These are phyloP conservation scores for Gnomoniopsis sp. DNA, from an alignment of 2,329 filamentous ascomycete species.

Conservation along the genomic window DNA sequence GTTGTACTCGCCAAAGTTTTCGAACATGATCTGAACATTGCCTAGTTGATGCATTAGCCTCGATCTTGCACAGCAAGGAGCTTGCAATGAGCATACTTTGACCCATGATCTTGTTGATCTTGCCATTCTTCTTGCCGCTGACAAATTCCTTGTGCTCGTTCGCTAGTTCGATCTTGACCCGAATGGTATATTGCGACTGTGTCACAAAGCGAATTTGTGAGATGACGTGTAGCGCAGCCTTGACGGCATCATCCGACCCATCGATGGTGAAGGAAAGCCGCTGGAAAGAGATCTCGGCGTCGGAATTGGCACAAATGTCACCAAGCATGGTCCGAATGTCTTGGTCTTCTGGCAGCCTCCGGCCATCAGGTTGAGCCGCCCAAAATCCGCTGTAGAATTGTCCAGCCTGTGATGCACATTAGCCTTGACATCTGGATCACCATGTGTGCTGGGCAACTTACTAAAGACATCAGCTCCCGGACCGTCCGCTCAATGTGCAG, in stretches of 20 bases:
- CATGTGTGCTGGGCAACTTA: slow-evolving; percentile 43
- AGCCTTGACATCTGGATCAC: slow-evolving; percentile 17
- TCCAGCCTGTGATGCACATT: slow-evolving; percentile 60
- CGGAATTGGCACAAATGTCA: slow-evolving; percentile 94
- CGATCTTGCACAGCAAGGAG: background rate
- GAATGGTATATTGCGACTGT: slow-evolving; percentile 84
- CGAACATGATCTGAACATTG: slow-evolving; percentile 98
- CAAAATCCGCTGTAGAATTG: slow-evolving; percentile 98
- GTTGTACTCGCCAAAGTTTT: slow-evolving; percentile 99
- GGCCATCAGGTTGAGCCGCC: slow-evolving; percentile 77
- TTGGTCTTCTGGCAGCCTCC: slow-evolving; percentile 57
- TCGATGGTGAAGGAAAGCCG: slow-evolving; percentile 92
- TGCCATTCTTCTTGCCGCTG: slow-evolving; percentile 98
- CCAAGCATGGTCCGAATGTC: slow-evolving; percentile 89
- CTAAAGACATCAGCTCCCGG: slow-evolving; percentile 90
- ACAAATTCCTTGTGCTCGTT: slow-evolving; percentile 99
- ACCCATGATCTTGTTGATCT: slow-evolving; percentile 99
- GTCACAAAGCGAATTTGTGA: slow-evolving; percentile 87
- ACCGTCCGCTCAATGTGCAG: slow-evolving; percentile 93
- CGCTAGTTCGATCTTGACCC: slow-evolving; percentile 96
- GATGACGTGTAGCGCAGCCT: slow-evolving; percentile 90
- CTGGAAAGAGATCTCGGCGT: slow-evolving; percentile 91
- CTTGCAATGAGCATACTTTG: slow-evolving; percentile 61
- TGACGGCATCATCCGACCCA: slow-evolving; percentile 93
- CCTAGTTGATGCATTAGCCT: slow-evolving; percentile 38